Conservation (phyloP, 768 basidiomycete genomes). For the Amanita pallidorosea region DNA sequence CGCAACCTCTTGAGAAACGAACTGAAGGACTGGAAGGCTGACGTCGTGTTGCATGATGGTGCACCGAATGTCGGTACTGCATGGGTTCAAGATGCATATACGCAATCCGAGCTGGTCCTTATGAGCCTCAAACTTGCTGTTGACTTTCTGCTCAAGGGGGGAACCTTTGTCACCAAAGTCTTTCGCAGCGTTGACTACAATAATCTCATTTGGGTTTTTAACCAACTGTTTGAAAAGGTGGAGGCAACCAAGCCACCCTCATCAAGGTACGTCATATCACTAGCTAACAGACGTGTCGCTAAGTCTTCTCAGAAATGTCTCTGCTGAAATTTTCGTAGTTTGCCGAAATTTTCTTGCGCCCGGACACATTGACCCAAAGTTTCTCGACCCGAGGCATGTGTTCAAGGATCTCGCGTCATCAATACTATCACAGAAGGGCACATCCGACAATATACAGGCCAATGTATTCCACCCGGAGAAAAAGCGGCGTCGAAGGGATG, state of each 20-base stretch:
- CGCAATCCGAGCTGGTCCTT: constrained; percentile 92
- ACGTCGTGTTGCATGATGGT: constrained; percentile 96
- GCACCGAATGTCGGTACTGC: constrained; percentile 99
- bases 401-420: constrained; percentile 79
- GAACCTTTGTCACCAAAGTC: constrained; percentile 95
- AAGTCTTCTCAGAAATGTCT: constrained; percentile 70
- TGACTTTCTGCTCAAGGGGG: constrained; percentile 88
- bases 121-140: constrained; percentile 93
- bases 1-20: constrained; percentile 77
- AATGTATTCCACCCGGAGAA: constrained; percentile 98
- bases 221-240: constrained; percentile 89
- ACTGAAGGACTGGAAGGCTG: constrained; percentile 98
- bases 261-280: constrained; percentile 52
- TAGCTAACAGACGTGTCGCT: constrained; percentile 3
- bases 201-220: constrained; percentile 97
- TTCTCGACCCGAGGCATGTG: constrained; percentile 94
- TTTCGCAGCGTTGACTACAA: constrained; percentile 99
- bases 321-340: constrained; percentile 98
- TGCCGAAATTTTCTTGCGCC: constrained; percentile 93
- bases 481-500: constrained; percentile 85
- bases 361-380: constrained; percentile 93
- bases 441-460: constrained; percentile 60
- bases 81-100: constrained; percentile 98
- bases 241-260: constrained; percentile 99
- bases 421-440: constrained; percentile 37